Base-by-base conservation (phyloP, 768 basidiomycete species). In the Tulasnella sp. region DNA sequence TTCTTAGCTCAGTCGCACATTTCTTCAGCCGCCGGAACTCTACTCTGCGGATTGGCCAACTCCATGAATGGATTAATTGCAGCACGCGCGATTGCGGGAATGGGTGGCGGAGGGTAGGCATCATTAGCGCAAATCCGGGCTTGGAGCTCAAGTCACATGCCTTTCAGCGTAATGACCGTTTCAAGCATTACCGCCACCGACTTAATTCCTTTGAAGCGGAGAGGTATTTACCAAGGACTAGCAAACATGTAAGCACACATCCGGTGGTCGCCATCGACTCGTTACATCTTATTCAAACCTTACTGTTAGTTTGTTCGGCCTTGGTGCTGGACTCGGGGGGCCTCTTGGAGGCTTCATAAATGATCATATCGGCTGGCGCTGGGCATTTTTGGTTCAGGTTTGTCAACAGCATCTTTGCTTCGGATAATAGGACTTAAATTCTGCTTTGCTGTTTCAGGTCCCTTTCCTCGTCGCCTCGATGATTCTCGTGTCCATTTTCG, bases 371-470 rank as follows among this genome's bases (percentile, higher is more conserved):
- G 94, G 94, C 80, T 96, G 95, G 95, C 89, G 93, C 75, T 88
- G 87, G 77, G 94, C 96, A 67, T 98, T 98, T 86, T 88, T 91
- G 81, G 86, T 94, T 82, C 94, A 95, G 89, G 94, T 92, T 80
- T 80, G 87, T 83, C 37, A 44, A 74, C 15, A 44, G 13, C 44
- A 7, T 13, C 44, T 44, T 15, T 1, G n/a, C 15, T 44, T 44
- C 44, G 1, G 44, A 44, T 44, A 44, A 1, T 15, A 11, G 3
- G 7, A 18, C 81, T 80, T 51, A 69, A 44, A 15, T 18, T 70
- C 77, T 57, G 61, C 67, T 70, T 55, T 74, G 46, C 42, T 23
- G 42, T 44, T 71, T 39, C 84, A 98, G 91, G 86, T 93, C 73
- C 96, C 96, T 20, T 82, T 96, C 73, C 85, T 98, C 78, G 80